Percentiles rank a stretch among this genome's conserved stretches.
Conservation (phyloP, 441 rosid genomes). For the Bocquillonia castaneifolia region DNA sequence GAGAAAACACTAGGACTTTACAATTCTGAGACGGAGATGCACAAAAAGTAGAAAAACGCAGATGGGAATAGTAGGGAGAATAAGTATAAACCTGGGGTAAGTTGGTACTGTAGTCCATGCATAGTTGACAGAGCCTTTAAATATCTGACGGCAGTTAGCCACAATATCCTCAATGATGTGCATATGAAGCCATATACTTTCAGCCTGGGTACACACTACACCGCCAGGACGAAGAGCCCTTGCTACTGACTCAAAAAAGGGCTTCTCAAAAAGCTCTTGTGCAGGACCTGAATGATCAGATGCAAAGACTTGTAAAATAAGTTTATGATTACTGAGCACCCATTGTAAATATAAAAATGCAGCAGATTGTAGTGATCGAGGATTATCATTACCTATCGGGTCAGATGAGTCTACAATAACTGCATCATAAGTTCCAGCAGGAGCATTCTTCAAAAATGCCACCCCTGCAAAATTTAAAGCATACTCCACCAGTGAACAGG, state of each 20-base stretch:
- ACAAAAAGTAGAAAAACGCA: neutral
- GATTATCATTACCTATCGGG: constrained; percentile 53
- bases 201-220: constrained; percentile 86
- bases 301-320: constrained; percentile 1
- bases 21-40: neutral
- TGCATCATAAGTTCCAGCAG: constrained; percentile 83
- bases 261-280: constrained; percentile 89
- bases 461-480: constrained; percentile 50
- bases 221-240: constrained; percentile 95
- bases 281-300: constrained; percentile 65
- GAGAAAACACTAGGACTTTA: neutral
- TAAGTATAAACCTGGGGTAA: constrained; percentile 60
- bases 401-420: constrained; percentile 90
- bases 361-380: neutral
- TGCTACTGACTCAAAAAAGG: constrained; percentile 67
- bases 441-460: constrained; percentile 70
- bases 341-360: neutral
- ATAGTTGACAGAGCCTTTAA: constrained; percentile 85
- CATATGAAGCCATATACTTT: constrained; percentile 98
- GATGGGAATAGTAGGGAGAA: neutral
- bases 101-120: constrained; percentile 99
- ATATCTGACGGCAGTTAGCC: constrained; percentile 68
- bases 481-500: neutral
- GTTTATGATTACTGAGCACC: neutral
- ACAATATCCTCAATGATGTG: constrained; percentile 88